phyloP scores from a whole-genome alignment of 2,329 filamentous ascomycete genomes.

The Pezicula radicicola region DNA sequence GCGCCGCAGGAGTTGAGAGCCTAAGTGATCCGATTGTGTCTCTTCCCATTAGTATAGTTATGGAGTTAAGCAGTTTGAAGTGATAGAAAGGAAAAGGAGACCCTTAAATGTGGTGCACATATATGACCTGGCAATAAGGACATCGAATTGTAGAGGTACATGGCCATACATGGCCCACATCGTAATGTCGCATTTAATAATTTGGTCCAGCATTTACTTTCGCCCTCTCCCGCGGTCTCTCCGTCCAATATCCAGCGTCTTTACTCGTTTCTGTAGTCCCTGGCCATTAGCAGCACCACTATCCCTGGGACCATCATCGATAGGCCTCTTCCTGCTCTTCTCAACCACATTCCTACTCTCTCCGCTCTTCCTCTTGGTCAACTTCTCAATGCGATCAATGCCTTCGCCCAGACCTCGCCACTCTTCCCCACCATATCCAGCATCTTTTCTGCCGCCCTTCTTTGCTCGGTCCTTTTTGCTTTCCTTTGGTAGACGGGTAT shows the following conservation, averaged over 20 bases:
- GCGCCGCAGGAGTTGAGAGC: neutral
- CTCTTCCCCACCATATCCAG: conserved; percentile 86
- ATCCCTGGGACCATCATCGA: conserved; percentile 70
- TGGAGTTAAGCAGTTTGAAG: too few species aligned
- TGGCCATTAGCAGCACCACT: conserved; percentile 66
- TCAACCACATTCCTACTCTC: conserved; percentile 58
- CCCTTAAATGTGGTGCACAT: too few species aligned
- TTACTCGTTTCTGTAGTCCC: conserved; percentile 68
- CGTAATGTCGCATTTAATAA: too few species aligned
- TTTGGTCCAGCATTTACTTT: neutral
- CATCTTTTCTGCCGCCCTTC: conserved; percentile 44
- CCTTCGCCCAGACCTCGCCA: conserved; percentile 85
- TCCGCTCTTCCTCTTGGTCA: conserved; percentile 69
- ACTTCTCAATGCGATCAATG: conserved; percentile 77
- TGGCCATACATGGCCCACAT: too few species aligned
- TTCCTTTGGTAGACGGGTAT: conserved; percentile 79
- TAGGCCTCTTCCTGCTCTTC: conserved; percentile 79
- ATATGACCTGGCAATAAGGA: too few species aligned
- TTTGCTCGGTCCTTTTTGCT: conserved; percentile 85
- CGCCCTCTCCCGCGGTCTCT: conserved; percentile 32
- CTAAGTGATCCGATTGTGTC: too few species aligned
- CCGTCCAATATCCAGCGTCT: conserved; percentile 39
- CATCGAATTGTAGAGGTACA: too few species aligned
- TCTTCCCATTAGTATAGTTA: too few species aligned
- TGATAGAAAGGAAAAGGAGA: too few species aligned